These are phyloP conservation scores for Boletellus sp. DNA, from an alignment of 768 basidiomycete genomes.

Conservation along the genomic window DNA sequence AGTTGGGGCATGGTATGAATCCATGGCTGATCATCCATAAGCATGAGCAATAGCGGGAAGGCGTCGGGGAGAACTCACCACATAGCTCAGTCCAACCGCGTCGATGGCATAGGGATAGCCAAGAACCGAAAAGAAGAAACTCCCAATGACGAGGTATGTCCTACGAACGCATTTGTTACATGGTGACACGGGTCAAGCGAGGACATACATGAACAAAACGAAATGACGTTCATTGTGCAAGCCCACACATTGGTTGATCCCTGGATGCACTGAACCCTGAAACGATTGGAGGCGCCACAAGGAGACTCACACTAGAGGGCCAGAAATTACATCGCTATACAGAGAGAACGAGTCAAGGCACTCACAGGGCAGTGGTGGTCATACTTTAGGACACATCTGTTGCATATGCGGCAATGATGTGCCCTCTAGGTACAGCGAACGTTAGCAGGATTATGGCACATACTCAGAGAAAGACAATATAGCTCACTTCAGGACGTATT, in stretches of 20 bases:
- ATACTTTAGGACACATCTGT: slow-evolving; percentile 83
- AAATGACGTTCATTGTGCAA: slow-evolving; percentile 95
- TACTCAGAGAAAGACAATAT: background rate
- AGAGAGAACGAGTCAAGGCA: slow-evolving; percentile 19
- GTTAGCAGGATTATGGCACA: slow-evolving; percentile 10
- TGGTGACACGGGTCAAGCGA: background rate
- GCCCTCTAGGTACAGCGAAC: slow-evolving; percentile 56
- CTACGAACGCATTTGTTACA: slow-evolving; percentile 36
- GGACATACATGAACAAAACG: slow-evolving; percentile 82
- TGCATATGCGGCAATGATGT: slow-evolving; percentile 92
- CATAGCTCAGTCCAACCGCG: slow-evolving; percentile 52
- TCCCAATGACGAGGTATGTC: slow-evolving; percentile 74
- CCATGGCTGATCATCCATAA: slow-evolving; percentile 42
- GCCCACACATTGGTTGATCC: slow-evolving; percentile 98
- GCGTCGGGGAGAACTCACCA: slow-evolving; percentile 31
- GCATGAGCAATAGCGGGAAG: background rate
- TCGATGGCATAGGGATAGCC: slow-evolving; percentile 62
- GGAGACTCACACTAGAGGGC: slow-evolving; percentile 37
- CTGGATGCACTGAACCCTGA: slow-evolving; percentile 35
- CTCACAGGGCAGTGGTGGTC: slow-evolving; percentile 90
- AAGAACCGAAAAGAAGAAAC: slow-evolving; percentile 54
- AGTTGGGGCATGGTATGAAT: slow-evolving; percentile 61
- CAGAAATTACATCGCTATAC: background rate
- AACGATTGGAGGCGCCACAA: background rate
- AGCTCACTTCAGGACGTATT: slow-evolving; percentile 73